Conservation (phyloP, 176 grass and related monocot species). For the Oryza meyeriana region DNA sequence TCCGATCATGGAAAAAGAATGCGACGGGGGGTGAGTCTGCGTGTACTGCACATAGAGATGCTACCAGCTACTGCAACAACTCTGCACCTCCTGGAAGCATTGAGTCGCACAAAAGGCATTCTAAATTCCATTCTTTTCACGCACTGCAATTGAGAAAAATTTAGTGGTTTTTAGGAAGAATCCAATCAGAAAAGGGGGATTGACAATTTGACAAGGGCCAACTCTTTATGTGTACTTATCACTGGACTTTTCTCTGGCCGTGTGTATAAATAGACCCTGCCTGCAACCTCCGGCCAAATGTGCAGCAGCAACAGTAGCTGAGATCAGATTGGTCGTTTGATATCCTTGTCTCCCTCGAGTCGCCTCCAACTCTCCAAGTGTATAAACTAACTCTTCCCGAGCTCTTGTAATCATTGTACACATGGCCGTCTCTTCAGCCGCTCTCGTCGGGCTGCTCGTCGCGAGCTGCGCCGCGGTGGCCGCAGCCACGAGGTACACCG, state of each 20-base stretch:
- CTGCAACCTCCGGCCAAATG: conserved; percentile 3
- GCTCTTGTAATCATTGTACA: not conserved
- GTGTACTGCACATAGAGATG: not conserved
- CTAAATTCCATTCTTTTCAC: conserved; percentile 36
- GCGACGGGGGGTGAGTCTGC: not conserved
- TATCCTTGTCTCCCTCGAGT: not conserved
- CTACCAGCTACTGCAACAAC: conserved; percentile 21
- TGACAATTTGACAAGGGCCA: not conserved
- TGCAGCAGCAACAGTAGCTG: not conserved
- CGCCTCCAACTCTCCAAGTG: not conserved
- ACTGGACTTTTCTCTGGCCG: not conserved
- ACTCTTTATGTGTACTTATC: not conserved
- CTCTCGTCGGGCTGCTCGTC: conserved; percentile 18
- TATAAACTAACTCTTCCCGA: not conserved
- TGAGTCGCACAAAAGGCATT: conserved; percentile 39
- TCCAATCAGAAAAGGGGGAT: not conserved
- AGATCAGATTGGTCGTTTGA: not conserved
- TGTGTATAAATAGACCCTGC: conserved; percentile 33
- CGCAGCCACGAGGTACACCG: conserved; percentile 47
- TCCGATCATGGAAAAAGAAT: not conserved
- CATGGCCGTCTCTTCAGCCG: conserved; percentile 27
- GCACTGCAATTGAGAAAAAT: not conserved
- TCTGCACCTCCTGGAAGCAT: conserved; percentile 25
- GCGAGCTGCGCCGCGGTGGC: conserved; percentile 1
- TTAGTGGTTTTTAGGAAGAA: not conserved